Evolutionary conservation across 139 green algal species (phyloP), one percentile per base, ranked within the genome.

Genomic region (Micractinium conductrix): DNA sequence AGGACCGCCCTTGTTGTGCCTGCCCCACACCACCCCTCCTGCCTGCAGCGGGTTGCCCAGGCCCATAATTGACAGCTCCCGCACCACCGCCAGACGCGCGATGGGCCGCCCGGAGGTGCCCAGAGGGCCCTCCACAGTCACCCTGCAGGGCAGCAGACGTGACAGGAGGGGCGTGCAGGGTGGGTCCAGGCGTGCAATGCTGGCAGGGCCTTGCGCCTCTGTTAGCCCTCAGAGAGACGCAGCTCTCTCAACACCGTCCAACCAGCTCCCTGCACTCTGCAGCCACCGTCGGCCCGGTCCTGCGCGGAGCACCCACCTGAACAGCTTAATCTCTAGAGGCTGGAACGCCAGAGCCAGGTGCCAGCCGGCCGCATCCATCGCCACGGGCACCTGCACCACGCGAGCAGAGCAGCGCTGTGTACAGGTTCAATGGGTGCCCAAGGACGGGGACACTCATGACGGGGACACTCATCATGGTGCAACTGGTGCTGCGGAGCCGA

Each of bases 21-120:
- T n/a, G n/a, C n/a, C n/a, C n/a, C n/a, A n/a, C n/a, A n/a, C n/a
- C n/a, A n/a, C n/a, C n/a, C n/a, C n/a, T n/a, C 33, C 30, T 26
- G 68, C 84, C 80, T 75, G 43, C 45, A 96, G 79, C 21, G 90
- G 90, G 28, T 85, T 87, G 22, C 90, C 89, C 19, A 94, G 87
- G 38, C 92, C 90, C 84, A 97, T 87, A 55, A 98, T 95, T 19
- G 91, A 96, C n/a, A 98, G 91, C 86, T 98, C 92, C 8, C 95
- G 86, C 78, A 97, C 84, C 10, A 84, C 30, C 35, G 67, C 83
- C 69, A 97, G 75, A 2, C 71, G 79, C 24, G 93, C 93, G 82
- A n/a, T 85, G 14, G 55, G 80, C 17, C 45, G 70, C 21, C 42
- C 42, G 2, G 42, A 22, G 1, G 78, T 42, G 22, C 62, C 78